These are phyloP conservation scores for Mycogone perniciosa DNA, from an alignment of 2,329 filamentous ascomycete species.

Conservation along the genomic window DNA sequence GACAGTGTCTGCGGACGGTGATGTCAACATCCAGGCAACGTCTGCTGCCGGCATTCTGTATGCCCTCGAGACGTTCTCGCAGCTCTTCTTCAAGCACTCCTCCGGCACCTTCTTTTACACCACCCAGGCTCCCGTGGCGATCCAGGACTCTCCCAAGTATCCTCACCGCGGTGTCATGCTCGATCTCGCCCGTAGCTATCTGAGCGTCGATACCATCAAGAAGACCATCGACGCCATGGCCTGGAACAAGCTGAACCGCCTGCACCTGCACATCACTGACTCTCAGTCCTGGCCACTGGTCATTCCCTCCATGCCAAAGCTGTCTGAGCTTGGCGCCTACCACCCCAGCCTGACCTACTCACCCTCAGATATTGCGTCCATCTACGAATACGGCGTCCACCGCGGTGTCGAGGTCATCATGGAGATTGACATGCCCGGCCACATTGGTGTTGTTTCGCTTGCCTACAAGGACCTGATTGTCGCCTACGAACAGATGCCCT, in stretches of 20 bases:
- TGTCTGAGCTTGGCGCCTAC: constrained; percentile 70
- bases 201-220: constrained; percentile 59
- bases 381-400: constrained; percentile 65
- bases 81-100: constrained; percentile 72
- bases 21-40: constrained; percentile 56
- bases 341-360: constrained; percentile 61
- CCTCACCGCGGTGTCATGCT: constrained; percentile 75
- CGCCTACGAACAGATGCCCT: constrained; percentile 49
- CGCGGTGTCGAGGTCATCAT: constrained; percentile 54
- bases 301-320: constrained; percentile 62
- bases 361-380: constrained; percentile 52
- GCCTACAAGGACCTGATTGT: constrained; percentile 50
- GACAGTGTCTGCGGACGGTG: constrained; percentile 50
- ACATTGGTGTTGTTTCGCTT: constrained; percentile 47
- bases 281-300: constrained; percentile 82
- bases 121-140: constrained; percentile 59
- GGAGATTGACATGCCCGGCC: constrained; percentile 58
- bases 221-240: constrained; percentile 69
- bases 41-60: constrained; percentile 63
- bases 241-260: constrained; percentile 76
- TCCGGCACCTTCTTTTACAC: constrained; percentile 57
- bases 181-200: constrained; percentile 69
- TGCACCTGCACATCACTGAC: constrained; percentile 78
- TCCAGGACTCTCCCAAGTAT: constrained; percentile 67
- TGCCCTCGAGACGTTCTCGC: constrained; percentile 67